phyloP scores from a whole-genome alignment of 805 yeast genomes.

The Millerozyma miso region DNA sequence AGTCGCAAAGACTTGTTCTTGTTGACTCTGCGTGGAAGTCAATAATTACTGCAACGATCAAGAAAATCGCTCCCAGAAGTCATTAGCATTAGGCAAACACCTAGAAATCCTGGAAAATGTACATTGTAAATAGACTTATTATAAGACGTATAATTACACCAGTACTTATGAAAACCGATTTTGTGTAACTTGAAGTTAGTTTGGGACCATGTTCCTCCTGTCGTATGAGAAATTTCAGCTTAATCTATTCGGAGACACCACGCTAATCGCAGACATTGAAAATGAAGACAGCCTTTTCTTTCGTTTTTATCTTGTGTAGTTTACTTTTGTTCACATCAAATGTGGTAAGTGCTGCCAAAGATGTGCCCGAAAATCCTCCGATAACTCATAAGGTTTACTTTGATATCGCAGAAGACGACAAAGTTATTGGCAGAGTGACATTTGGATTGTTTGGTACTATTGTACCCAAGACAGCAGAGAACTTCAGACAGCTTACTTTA shows the following conservation, averaged over 20 bases:
- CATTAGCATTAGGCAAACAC: too few relatives aligned
- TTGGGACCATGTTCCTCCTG: too few relatives aligned
- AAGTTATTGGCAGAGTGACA: slow-evolving; percentile 73
- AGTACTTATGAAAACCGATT: too few relatives aligned
- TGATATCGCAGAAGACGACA: slow-evolving; percentile 78
- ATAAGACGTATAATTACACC: too few relatives aligned
- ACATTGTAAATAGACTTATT: background rate
- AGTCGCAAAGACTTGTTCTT: too few relatives aligned
- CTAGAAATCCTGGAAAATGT: too few relatives aligned
- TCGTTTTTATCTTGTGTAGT: background rate
- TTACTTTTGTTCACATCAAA: background rate
- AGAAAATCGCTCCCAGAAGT: too few relatives aligned
- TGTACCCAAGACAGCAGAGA: slow-evolving; percentile 68
- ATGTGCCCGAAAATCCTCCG: slow-evolving; percentile 40
- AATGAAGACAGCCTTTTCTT: background rate
- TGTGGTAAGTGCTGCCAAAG: slow-evolving; percentile 2
- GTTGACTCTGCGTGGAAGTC: too few relatives aligned
- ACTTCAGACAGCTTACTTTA: slow-evolving; percentile 74
- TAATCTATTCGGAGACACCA: background rate
- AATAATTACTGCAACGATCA: too few relatives aligned
- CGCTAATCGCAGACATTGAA: background rate
- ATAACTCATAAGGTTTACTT: slow-evolving; percentile 81
- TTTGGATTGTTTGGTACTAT: slow-evolving; percentile 80
- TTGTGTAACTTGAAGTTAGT: background rate
- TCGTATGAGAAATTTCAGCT: too few relatives aligned